phyloP scores from a whole-genome alignment of 176 grass and related monocot genomes.

The Oryza australiensis region DNA sequence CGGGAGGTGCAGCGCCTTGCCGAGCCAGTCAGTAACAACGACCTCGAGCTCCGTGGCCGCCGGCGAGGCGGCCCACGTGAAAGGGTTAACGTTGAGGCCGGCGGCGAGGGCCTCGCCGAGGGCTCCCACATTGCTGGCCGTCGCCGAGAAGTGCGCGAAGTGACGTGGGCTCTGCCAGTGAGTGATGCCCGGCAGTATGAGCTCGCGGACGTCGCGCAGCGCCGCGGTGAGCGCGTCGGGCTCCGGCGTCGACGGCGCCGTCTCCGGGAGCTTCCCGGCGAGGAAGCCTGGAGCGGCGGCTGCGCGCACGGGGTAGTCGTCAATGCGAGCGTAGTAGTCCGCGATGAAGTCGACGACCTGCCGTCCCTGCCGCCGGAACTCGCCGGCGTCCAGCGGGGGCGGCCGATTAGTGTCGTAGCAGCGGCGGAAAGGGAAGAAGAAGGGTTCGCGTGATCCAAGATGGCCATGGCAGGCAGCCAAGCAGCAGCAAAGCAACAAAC shows the following conservation, averaged over 20 bases:
- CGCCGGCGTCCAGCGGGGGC: slow-evolving; percentile 33
- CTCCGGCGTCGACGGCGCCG: neutral
- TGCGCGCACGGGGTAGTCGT: slow-evolving; percentile 44
- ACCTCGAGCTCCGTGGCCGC: slow-evolving; percentile 46
- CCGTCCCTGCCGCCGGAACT: slow-evolving; percentile 41
- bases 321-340: slow-evolving; percentile 50
- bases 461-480: too few relatives aligned
- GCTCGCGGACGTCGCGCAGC: neutral
- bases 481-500: too few relatives aligned
- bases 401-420: neutral
- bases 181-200: slow-evolving; percentile 39
- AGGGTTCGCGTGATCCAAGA: neutral
- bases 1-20: slow-evolving; percentile 29
- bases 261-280: neutral
- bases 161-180: slow-evolving; percentile 48
- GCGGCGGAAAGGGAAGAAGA: neutral
- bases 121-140: slow-evolving; percentile 11
- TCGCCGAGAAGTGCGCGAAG: slow-evolving; percentile 32
- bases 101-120: slow-evolving; percentile 35
- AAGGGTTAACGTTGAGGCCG: slow-evolving; percentile 22
- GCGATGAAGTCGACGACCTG: slow-evolving; percentile 55
- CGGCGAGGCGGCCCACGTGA: slow-evolving; percentile 34
- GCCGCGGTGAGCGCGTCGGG: slow-evolving; percentile 13
- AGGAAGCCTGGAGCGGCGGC: slow-evolving; percentile 45
- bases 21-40: slow-evolving; percentile 52